Base-by-base conservation (phyloP, 148 eudicot genomes). In the Rhododendron simsii region DNA sequence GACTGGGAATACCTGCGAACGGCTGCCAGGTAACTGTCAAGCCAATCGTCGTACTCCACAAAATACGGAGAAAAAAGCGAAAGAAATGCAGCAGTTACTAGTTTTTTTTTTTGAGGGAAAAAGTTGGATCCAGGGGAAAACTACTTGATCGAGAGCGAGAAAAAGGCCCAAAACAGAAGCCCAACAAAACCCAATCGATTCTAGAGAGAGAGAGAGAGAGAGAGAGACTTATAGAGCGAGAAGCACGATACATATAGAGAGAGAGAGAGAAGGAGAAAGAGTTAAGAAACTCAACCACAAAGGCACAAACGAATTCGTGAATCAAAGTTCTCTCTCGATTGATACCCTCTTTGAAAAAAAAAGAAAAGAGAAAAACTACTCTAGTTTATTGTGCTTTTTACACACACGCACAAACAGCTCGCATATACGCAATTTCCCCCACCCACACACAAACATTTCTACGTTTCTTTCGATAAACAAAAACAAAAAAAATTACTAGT, bases 381-480 rank as follows among this genome's bases (percentile, higher is more conserved):
- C 85, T 83, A 26, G 44, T 69, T 83, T 83, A 83, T 69, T 83
- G 45, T 45, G 12, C 26, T 59, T 59, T 59, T 20, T 59, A 21
- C 9, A 21, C 65, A 13, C 39, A 57, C 16, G 0, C 51, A 28
- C n/a, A 50, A 28, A 21, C 26, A 37, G 8, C 28, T 23, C 28
- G 71, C 12, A 63, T 23, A n/a, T n/a, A n/a, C 30, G 30, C 84
- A 41, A 48, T 30, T 39, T 81, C 20, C 23, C 48, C 3, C 44
- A 3, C 41, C 14, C 47, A 0, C 57, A 5, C 37, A 33, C 3
- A 41, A 81, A 63, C 30, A 55, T 37, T 30, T 30, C 79, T 83
- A 73, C 81, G 86, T 84, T 84, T 41, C 45, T 41, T 76, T 84
- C 86, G 71, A 84, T 84, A 84, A 84, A 84, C 80, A 59, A 84